Conservation (phyloP, 805 yeast genomes). For the Ogataea salicorniae region DNA sequence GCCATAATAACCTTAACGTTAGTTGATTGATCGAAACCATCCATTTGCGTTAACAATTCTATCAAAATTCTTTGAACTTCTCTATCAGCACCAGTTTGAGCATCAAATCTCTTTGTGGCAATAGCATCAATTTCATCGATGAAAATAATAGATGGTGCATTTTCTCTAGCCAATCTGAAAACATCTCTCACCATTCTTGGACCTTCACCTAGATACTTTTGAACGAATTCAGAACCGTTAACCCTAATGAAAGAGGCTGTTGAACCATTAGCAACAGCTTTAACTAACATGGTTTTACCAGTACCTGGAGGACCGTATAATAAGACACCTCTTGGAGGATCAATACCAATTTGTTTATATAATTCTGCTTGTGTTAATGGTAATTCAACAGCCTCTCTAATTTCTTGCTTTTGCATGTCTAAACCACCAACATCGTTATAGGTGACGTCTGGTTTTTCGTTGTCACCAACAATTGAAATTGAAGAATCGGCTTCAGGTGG, state of each 20-base stretch:
- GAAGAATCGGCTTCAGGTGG: constrained; percentile 99
- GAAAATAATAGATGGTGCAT: constrained; percentile 93
- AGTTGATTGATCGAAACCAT: constrained; percentile 94
- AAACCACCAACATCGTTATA: constrained; percentile 98
- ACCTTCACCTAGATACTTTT: constrained; percentile 97
- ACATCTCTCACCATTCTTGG: constrained; percentile 99
- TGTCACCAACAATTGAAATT: constrained; percentile 89
- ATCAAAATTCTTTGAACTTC: constrained; percentile 97
- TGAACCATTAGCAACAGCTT: constrained; percentile 96
- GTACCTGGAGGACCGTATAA: constrained; percentile 99
- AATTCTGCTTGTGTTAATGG: constrained; percentile 95
- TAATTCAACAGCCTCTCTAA: constrained; percentile 95
- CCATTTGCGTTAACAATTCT: constrained; percentile 97
- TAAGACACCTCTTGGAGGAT: constrained; percentile 97
- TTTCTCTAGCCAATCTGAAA: constrained; percentile 93
- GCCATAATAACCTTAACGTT: constrained; percentile 99
- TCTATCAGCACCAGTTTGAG: constrained; percentile 99
- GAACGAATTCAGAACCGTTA: constrained; percentile 97
- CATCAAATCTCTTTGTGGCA: constrained; percentile 98
- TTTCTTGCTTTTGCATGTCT: constrained; percentile 99
- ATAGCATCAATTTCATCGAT: constrained; percentile 99
- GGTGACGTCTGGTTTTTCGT: constrained; percentile 87
- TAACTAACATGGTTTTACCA: constrained; percentile 97
- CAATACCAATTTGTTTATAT: constrained; percentile 96
- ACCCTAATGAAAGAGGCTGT: constrained; percentile 96